Base-by-base conservation (phyloP, 257 asterid genomes). In the Eucommia ulmoides region DNA sequence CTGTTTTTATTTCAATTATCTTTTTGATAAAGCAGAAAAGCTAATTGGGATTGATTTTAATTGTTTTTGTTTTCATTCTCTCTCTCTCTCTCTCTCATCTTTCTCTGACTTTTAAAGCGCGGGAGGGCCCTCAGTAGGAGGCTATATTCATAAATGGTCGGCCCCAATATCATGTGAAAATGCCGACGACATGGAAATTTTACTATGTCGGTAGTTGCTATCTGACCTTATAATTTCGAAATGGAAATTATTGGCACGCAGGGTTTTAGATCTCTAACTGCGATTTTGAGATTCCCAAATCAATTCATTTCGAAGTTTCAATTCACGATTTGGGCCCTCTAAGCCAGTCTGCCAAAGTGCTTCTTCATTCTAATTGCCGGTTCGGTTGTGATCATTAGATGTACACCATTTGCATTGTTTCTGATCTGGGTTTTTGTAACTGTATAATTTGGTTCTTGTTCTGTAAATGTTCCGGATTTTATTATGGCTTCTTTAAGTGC, bases 361-460 rank as follows among this genome's bases (percentile, higher is more conserved):
- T n/a, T n/a, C n/a, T n/a, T n/a, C n/a, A n/a, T n/a, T n/a, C n/a
- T n/a, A n/a, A n/a, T n/a, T n/a, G n/a, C n/a, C n/a, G 51, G 24
- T 12, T 21, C 3, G 33, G n/a, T 24, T 63, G 63, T 58, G 51
- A 60, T 68, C 35, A 38, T 50, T 66, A 55, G 84, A 81, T 82
- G 70, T 62, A 74, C 70, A 24, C 20, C 33, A 8, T 26, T 26
- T 26, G 38, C 38, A 26, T 26, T 26, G 38, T 26, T 26, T 4
- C 12, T 12, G 8, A 26, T 26, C 38, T 12, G 38, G 38, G 38
- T 26, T 26, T 26, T 6, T 26, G 38, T 4, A 26, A 26, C 12
- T 26, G 38, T 4, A 4, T 26, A 26, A 4, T 4, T n/a, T n/a
- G n/a, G n/a, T n/a, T n/a, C n/a, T n/a, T n/a, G n/a, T n/a, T n/a